phyloP scores from a whole-genome alignment of 352 stramenopile genomes.

The Phytopythium cucurbitacearum region DNA sequence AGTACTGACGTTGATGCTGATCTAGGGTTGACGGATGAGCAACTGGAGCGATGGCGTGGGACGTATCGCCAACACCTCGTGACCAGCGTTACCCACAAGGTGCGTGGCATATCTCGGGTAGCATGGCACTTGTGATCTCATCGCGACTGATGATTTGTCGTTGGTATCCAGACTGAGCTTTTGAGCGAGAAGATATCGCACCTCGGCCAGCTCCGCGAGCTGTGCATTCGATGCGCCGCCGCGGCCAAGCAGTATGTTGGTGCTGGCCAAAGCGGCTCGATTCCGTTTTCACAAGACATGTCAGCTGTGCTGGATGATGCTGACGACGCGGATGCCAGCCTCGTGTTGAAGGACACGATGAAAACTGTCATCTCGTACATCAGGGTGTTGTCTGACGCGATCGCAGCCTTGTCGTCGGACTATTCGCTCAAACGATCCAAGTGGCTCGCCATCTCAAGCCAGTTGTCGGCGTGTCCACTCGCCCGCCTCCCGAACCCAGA shows the following conservation, averaged over 20 bases:
- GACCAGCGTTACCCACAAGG: conserved; percentile 48
- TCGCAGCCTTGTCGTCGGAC: conserved; percentile 4
- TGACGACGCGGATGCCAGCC: conserved; percentile 16
- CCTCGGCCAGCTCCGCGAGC: conserved; percentile 49
- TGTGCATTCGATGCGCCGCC: conserved; percentile 26
- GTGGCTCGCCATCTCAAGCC: conserved; percentile 69
- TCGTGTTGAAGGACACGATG: neutral
- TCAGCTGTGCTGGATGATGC: conserved; percentile 1
- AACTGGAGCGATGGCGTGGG: conserved; percentile 53
- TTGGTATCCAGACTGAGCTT: conserved; percentile 20
- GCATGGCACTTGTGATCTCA: neutral
- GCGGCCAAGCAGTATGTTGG: conserved; percentile 32
- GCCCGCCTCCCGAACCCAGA: conserved; percentile 42
- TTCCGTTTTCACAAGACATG: neutral
- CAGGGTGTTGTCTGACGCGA: neutral
- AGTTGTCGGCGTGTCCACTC: conserved; percentile 58
- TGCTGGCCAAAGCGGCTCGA: neutral
- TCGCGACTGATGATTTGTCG: neutral
- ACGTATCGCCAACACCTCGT: conserved; percentile 50
- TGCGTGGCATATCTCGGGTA: conserved; percentile 12
- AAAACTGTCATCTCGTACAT: neutral
- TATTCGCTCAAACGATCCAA: conserved; percentile 19
- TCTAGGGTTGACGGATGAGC: conserved; percentile 59
- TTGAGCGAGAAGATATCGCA: conserved; percentile 59
- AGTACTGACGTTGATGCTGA: neutral